Evolutionary conservation across 1,284 basidiomycete species (phyloP).

Genomic region (Tetrapyrgos nigripes): DNA sequence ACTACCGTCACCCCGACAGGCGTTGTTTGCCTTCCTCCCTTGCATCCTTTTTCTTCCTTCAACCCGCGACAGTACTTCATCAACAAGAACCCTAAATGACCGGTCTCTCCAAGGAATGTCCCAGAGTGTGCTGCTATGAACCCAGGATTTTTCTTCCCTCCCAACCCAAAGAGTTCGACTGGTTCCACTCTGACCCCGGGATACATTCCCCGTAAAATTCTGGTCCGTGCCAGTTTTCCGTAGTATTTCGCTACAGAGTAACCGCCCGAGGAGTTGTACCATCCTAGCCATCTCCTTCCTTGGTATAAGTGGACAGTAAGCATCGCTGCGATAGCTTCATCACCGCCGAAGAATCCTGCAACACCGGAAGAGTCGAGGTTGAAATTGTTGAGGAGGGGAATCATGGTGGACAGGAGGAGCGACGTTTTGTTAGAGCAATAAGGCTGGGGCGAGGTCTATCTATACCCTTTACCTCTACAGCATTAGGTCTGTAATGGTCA

Average conservation of each 20-base stretch:
- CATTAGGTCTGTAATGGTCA: too few relatives aligned
- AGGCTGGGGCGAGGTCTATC: too few relatives aligned
- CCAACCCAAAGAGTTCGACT: slow-evolving; percentile 31
- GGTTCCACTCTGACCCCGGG: slow-evolving; percentile 35
- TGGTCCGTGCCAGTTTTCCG: slow-evolving; percentile 29
- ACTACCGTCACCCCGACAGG: not conserved
- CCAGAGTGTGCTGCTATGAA: slow-evolving; percentile 34
- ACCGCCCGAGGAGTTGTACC: slow-evolving; percentile 43
- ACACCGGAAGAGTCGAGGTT: not conserved
- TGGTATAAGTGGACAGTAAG: slow-evolving; percentile 37
- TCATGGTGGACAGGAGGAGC: too few relatives aligned
- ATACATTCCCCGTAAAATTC: slow-evolving; percentile 35
- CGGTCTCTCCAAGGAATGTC: slow-evolving; percentile 30
- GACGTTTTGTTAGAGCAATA: too few relatives aligned
- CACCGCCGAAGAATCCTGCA: slow-evolving; percentile 32
- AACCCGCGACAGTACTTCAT: slow-evolving; percentile 22
- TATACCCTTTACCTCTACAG: too few relatives aligned
- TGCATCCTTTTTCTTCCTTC: not conserved
- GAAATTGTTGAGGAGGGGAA: too few relatives aligned
- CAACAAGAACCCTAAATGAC: slow-evolving; percentile 31
- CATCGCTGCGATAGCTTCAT: slow-evolving; percentile 42
- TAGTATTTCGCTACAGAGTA: slow-evolving; percentile 38
- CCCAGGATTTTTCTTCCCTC: slow-evolving; percentile 31
- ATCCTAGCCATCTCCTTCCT: slow-evolving; percentile 35
- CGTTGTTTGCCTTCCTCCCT: not conserved